Percentiles rank a stretch among this genome's conserved stretches.
phyloP scores from a whole-genome alignment of 768 basidiomycete species.

The Crucibulum laeve region DNA sequence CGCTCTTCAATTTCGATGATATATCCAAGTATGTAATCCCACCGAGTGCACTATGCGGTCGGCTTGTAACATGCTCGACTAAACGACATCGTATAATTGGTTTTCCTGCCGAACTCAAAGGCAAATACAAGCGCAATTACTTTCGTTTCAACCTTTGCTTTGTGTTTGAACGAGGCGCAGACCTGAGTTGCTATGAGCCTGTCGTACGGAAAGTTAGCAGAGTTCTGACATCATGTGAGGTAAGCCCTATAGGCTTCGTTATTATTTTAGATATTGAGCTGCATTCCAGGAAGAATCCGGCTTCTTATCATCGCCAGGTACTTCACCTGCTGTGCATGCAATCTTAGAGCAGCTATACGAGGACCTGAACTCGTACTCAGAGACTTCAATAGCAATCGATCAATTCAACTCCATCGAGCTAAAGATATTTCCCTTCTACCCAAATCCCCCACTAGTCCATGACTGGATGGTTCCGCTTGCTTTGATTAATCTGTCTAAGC shows the following conservation, averaged over 20 bases:
- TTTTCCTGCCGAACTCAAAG: conserved; percentile 79
- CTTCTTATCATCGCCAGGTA: conserved; percentile 75
- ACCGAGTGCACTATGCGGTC: conserved; percentile 76
- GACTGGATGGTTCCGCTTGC: conserved; percentile 97
- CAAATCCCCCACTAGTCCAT: conserved; percentile 83
- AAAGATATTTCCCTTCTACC: conserved; percentile 95
- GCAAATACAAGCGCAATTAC: conserved; percentile 79
- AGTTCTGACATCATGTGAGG: conserved; percentile 87
- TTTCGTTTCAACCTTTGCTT: conserved; percentile 96
- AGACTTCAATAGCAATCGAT: conserved; percentile 90
- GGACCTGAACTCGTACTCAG: conserved; percentile 95
- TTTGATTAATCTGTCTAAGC: conserved; percentile 74
- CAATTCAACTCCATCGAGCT: conserved; percentile 92
- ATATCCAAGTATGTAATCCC: conserved; percentile 96
- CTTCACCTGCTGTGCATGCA: conserved; percentile 64
- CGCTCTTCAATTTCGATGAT: conserved; percentile 84
- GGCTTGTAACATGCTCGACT: conserved; percentile 84
- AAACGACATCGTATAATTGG: conserved; percentile 84
- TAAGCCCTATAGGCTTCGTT: conserved; percentile 28
- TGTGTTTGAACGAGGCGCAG: conserved; percentile 88
- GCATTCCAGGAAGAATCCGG: conserved; percentile 72
- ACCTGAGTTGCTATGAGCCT: conserved; percentile 93
- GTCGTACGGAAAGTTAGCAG: conserved; percentile 93
- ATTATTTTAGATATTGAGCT: conserved; percentile 1
- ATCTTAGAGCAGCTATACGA: conserved; percentile 96